Base-by-base conservation (phyloP, 2,329 filamentous ascomycete genomes). In the Magnaporthales sp. region DNA sequence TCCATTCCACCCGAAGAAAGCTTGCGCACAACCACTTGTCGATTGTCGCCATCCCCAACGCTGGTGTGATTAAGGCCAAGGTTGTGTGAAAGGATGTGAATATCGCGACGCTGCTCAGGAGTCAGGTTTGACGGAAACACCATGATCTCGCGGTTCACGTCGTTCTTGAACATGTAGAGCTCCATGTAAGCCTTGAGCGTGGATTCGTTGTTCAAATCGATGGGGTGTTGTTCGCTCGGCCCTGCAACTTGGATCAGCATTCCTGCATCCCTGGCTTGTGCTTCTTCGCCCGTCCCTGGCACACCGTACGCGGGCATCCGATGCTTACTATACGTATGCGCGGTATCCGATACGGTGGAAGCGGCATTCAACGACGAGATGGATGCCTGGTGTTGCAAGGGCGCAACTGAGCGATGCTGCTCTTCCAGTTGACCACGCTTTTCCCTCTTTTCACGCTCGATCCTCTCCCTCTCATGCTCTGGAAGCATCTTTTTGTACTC, bases 401-500 rank as follows among this genome's bases (percentile, higher is more conserved):
- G 92, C 68, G 95, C 85, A 73, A 89, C 87, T 62, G 74, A 30
- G 31, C 93, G 89, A 78, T 99, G 95, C 78, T 99, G 95, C 78
- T 99, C 95, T 78, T 99, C 93, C 13, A 99, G 85, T 78, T 99
- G 95, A 63, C 95, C 95, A 65, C 95, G 89, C 72, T 95, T 91
- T 80, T 98, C 94, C 67, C 95, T 87, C 86, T 98, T 99, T 79
- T 98, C 95, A 6, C 95, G 87, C 78, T 99, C 95, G 71, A 99
- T 98, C 56, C 95, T 87, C 78, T 99, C 95, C 65, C 95, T 87
- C 78, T 98, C 95, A 32, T 93, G 92, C 70, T 96, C 87, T 0
- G 95, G 95, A 5, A 99, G 86, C 95, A 99, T 98, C 81, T 98
- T 98, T 84, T 99, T 99, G 81, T 98, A 99, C 78, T 99, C 95